Conservation (phyloP, 108 stramenopile species). For the Stephanodiscus triporus region DNA sequence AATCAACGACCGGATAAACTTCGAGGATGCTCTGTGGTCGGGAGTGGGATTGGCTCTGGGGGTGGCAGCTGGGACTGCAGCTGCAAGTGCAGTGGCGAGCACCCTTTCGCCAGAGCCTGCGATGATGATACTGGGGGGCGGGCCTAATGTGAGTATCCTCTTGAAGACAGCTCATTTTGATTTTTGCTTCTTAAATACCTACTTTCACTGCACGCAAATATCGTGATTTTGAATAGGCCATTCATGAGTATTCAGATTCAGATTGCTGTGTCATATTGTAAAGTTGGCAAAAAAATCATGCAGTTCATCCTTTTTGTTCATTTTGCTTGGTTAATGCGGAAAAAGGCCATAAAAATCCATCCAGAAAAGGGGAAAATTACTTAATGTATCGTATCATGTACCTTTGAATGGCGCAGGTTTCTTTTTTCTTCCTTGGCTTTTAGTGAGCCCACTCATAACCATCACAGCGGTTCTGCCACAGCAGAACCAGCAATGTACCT, state of each 20-base stretch:
- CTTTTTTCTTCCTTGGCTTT: no score
- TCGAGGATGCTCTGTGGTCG: slow-evolving; percentile 34
- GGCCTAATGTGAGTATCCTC: slow-evolving; percentile 27
- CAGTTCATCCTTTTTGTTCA: no score
- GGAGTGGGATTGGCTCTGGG: slow-evolving; percentile 19
- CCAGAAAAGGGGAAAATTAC: no score
- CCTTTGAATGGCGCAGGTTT: no score
- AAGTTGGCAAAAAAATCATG: no score
- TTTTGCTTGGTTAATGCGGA: no score
- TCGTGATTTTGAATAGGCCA: not conserved
- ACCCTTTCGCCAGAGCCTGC: slow-evolving; percentile 7
- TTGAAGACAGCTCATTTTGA: not conserved
- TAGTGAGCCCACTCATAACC: no score
- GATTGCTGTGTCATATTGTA: slow-evolving; percentile 32
- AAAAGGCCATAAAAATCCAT: no score
- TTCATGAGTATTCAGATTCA: slow-evolving; percentile 32
- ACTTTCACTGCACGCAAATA: not conserved
- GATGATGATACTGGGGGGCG: slow-evolving; percentile 50
- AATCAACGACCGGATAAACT: slow-evolving; percentile 43
- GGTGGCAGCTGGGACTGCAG: slow-evolving; percentile 21
- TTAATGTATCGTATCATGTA: no score
- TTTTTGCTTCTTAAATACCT: not conserved
- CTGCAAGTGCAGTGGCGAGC: slow-evolving; percentile 11
- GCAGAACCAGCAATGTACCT: no score
- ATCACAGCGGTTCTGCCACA: no score